A percentile compares a stretch with the other conserved stretches of the same genome.
These are phyloP conservation scores for Suillus bovinus DNA, from an alignment of 768 basidiomycete species.

Conservation along the genomic window DNA sequence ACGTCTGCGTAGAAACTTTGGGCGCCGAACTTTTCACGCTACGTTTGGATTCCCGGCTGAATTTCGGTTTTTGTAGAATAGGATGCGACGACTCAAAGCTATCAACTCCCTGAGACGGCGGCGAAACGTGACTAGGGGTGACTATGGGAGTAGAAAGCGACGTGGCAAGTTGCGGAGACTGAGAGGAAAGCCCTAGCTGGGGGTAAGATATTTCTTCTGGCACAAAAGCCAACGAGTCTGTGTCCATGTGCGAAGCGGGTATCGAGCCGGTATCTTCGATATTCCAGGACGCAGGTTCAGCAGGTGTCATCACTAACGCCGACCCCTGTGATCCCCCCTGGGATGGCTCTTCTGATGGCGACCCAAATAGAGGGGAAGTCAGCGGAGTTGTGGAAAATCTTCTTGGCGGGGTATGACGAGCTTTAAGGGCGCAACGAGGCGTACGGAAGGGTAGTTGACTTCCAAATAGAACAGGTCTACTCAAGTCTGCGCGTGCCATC, in stretches of 20 bases:
- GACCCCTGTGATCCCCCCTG: constrained; percentile 43
- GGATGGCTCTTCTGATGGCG: constrained; percentile 22
- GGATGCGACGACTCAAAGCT: constrained; percentile 11
- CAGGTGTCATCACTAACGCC: constrained; percentile 50
- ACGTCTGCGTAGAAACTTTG: neutral
- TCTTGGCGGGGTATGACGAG: constrained; percentile 3
- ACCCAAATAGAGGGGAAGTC: constrained; percentile 27
- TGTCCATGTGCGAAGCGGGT: constrained; percentile 40
- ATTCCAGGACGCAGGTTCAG: constrained; percentile 34
- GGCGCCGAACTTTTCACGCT: neutral
- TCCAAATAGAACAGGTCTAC: constrained; percentile 6
- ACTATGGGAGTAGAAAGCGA: constrained; percentile 12
- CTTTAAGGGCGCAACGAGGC: constrained; percentile 2
- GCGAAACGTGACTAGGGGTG: constrained; percentile 10
- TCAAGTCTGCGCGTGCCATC: constrained; percentile 9
- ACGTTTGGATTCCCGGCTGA: neutral
- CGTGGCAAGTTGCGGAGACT: constrained; percentile 15
- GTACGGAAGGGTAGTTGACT: constrained; percentile 10
- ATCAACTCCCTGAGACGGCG: constrained; percentile 11
- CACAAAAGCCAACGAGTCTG: constrained; percentile 2
- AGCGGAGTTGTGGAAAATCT: constrained; percentile 22
- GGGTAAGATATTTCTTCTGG: constrained; percentile 34
- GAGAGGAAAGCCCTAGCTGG: constrained; percentile 35
- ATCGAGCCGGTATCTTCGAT: constrained; percentile 32
- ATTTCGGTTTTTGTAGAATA: constrained; percentile 2